Evolutionary conservation across 345 rosid species (phyloP).

Genomic region (Stellera chamaejasme): DNA sequence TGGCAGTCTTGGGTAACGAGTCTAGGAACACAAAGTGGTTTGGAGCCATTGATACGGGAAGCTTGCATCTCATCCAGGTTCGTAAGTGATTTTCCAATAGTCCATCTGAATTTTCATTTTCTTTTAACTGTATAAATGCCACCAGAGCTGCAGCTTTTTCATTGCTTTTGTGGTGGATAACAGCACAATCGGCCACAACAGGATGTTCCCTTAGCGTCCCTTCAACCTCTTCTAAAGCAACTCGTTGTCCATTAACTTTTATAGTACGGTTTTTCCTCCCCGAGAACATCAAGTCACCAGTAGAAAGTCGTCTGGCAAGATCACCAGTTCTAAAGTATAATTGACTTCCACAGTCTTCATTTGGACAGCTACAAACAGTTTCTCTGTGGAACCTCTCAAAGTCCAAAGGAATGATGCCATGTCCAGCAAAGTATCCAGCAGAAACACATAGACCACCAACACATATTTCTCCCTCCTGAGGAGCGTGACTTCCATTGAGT

Average conservation of each 20-base stretch:
- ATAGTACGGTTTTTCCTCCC: conserved; percentile 81
- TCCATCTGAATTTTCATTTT: conserved; percentile 32
- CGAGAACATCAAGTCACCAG: conserved; percentile 69
- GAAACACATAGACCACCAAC: conserved; percentile 71
- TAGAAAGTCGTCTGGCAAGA: conserved; percentile 52
- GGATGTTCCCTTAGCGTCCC: conserved; percentile 42
- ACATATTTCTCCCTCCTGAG: conserved; percentile 62
- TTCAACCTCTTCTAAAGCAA: conserved; percentile 81
- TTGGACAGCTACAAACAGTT: conserved; percentile 27
- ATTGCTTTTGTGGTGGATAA: conserved; percentile 31
- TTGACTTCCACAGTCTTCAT: conserved; percentile 36
- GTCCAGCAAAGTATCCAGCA: conserved; percentile 45
- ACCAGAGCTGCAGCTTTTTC: conserved; percentile 34
- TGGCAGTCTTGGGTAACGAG: conserved; percentile 57
- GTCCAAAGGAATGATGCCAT: conserved; percentile 21
- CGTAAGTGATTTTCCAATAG: conserved; percentile 31
- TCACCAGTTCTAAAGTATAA: conserved; percentile 81
- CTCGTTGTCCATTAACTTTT: conserved; percentile 80
- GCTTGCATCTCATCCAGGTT: conserved; percentile 53
- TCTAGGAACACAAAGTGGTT: conserved; percentile 38
- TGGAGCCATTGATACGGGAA: conserved; percentile 79
- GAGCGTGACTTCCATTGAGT: conserved; percentile 38
- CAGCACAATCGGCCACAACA: conserved; percentile 61
- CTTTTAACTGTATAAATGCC: conserved; percentile 49
- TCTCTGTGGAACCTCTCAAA: conserved; percentile 38